Evolutionary conservation across 495 filamentous ascomycete genomes (phyloP).

Genomic region (Cercophora sp.): DNA sequence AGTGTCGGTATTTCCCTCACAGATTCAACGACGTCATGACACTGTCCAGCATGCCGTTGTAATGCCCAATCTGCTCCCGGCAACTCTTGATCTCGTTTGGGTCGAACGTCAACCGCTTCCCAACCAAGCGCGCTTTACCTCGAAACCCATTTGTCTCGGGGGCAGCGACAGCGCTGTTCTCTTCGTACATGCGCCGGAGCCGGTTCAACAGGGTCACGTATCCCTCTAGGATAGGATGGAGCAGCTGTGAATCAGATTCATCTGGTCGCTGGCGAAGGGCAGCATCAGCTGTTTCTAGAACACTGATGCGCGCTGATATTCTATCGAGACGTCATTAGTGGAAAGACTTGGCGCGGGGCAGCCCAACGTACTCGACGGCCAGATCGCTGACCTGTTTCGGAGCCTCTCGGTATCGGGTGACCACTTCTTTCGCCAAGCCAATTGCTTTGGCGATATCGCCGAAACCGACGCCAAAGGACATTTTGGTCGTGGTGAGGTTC

Average conservation of each 20-base stretch:
- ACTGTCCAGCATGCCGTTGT: constrained; percentile 4
- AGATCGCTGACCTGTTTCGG: background rate
- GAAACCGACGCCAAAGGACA: background rate
- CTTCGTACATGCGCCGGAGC: background rate
- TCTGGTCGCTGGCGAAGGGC: background rate
- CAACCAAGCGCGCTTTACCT: background rate
- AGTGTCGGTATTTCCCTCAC: too few relatives aligned
- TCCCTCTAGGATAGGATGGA: background rate
- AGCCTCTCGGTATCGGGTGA: background rate
- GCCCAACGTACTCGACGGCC: background rate
- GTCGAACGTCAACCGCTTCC: background rate
- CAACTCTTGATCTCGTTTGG: constrained; percentile 1
- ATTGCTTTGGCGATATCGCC: background rate
- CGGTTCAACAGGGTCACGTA: background rate
- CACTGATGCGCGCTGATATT: background rate
- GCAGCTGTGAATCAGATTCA: background rate
- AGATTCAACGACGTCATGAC: background rate
- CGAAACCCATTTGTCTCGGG: background rate
- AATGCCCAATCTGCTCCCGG: constrained; percentile 2
- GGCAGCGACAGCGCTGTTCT: background rate
- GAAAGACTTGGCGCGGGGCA: background rate
- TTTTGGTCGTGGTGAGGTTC: too few relatives aligned
- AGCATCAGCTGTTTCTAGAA: background rate
- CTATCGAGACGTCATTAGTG: background rate
- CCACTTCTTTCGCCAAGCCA: background rate